Percentiles rank a stretch among this genome's conserved stretches.
phyloP scores from a whole-genome alignment of 208 protist genomes.

The Leishmania tropica region DNA sequence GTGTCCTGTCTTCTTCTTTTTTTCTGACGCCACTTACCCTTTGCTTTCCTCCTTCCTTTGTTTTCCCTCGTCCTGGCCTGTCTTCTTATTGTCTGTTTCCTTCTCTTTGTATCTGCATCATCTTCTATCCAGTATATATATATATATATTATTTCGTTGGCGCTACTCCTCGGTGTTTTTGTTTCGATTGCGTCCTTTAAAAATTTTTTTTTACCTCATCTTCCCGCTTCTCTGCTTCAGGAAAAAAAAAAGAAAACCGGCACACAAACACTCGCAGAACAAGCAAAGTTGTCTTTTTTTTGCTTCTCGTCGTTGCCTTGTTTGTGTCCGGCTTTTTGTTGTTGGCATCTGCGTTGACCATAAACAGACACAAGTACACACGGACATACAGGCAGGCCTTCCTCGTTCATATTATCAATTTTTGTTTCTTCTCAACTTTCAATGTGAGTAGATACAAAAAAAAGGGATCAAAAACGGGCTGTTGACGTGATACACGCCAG shows the following conservation, averaged over 20 bases:
- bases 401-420: background rate
- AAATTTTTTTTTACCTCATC: too few relatives aligned
- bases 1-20: constrained; percentile 15
- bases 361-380: background rate
- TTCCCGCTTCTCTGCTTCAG: background rate
- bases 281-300: background rate
- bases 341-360: background rate
- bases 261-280: background rate
- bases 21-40: background rate
- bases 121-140: constrained; percentile 2
- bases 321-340: background rate
- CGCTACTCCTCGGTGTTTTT: background rate
- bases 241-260: background rate
- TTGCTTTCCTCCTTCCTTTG: background rate
- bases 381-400: background rate
- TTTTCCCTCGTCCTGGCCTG: constrained; percentile 10
- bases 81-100: constrained; percentile 6
- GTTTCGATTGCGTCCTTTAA: background rate
- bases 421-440: constrained; percentile 6
- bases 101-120: background rate
- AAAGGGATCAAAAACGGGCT: background rate
- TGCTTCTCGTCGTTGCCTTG: background rate
- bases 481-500: constrained; percentile 3
- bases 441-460: constrained; percentile 6
- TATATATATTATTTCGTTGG: background rate